Conservation (phyloP, 2,329 filamentous ascomycete genomes). For the Fusarium nematophilum region DNA sequence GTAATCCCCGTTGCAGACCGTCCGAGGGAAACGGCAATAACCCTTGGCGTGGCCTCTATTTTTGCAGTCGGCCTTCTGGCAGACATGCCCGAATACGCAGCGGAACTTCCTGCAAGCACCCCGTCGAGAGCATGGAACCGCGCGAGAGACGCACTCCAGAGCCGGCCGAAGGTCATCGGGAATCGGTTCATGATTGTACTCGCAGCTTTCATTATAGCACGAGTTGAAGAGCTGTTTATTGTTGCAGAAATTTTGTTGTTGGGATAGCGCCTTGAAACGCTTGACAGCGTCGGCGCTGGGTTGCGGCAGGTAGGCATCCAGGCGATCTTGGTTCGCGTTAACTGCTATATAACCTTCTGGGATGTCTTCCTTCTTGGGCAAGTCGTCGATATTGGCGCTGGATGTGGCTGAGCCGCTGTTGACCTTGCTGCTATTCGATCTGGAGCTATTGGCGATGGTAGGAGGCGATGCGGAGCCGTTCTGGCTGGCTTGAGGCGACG, state of each 20-base stretch:
- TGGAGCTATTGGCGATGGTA: conserved; percentile 14
- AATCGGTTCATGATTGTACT: conserved; percentile 35
- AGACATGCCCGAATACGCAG: conserved; percentile 38
- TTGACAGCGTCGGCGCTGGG: conserved; percentile 15
- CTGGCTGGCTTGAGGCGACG: conserved; percentile 10
- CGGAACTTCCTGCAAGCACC: conserved; percentile 26
- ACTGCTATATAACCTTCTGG: conserved; percentile 26
- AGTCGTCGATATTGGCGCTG: conserved; percentile 18
- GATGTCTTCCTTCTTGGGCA: conserved; percentile 30
- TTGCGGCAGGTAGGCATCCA: conserved; percentile 25
- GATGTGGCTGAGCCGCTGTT: neutral
- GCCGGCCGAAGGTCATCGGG: conserved; percentile 30
- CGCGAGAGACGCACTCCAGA: conserved; percentile 27
- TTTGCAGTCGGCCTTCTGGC: conserved; percentile 34
- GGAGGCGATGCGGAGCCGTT: conserved; percentile 22
- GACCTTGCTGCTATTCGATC: conserved; percentile 14
- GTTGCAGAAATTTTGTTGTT: conserved; percentile 35
- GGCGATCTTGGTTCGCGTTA: conserved; percentile 30
- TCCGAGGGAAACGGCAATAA: conserved; percentile 30
- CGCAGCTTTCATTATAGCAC: conserved; percentile 30
- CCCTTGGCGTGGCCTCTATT: conserved; percentile 32
- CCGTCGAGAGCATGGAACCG: conserved; percentile 28
- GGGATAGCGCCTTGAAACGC: conserved; percentile 26
- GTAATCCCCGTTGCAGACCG: conserved; percentile 34
- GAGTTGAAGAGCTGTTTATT: conserved; percentile 27